Percentiles rank a stretch among this genome's conserved stretches.
These are phyloP conservation scores for Sugiyamaella grinbergsii DNA, from an alignment of 1,139 yeast genomes.

Conservation along the genomic window DNA sequence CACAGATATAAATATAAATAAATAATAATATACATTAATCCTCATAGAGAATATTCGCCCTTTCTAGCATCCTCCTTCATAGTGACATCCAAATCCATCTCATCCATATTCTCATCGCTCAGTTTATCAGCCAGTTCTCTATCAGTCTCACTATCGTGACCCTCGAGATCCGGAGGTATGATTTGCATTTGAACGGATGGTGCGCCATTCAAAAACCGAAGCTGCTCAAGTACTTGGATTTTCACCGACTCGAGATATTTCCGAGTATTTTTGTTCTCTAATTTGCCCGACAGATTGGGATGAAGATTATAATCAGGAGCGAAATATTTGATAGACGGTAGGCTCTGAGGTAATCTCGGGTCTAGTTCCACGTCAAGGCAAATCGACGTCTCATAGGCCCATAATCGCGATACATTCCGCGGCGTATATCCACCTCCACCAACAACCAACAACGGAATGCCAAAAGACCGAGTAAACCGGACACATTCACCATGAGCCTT, in stretches of 20 bases:
- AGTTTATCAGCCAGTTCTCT: constrained; percentile 40
- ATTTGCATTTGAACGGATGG: constrained; percentile 94
- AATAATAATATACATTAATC: no score
- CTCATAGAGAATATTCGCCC: constrained; percentile 10
- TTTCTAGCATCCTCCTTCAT: constrained; percentile 20
- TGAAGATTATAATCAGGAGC: constrained; percentile 91
- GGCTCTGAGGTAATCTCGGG: constrained; percentile 69
- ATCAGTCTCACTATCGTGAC: constrained; percentile 64
- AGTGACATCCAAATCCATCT: constrained; percentile 23
- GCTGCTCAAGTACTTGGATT: constrained; percentile 75
- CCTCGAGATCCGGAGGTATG: constrained; percentile 81
- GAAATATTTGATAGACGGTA: constrained; percentile 87
- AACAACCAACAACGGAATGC: constrained; percentile 82
- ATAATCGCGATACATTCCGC: constrained; percentile 86
- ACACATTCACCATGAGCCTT: constrained; percentile 96
- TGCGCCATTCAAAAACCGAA: constrained; percentile 82
- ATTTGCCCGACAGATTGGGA: constrained; percentile 84
- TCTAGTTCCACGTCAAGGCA: constrained; percentile 77
- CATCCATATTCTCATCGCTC: constrained; percentile 27
- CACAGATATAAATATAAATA: no score
- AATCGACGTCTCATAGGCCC: constrained; percentile 94
- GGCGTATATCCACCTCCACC: constrained; percentile 99
- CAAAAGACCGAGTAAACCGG: constrained; percentile 78
- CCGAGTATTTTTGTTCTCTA: constrained; percentile 84
- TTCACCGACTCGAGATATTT: constrained; percentile 81